These are phyloP conservation scores for Chlorella vulgaris DNA, from an alignment of 139 green algal genomes.

Conservation along the genomic window DNA sequence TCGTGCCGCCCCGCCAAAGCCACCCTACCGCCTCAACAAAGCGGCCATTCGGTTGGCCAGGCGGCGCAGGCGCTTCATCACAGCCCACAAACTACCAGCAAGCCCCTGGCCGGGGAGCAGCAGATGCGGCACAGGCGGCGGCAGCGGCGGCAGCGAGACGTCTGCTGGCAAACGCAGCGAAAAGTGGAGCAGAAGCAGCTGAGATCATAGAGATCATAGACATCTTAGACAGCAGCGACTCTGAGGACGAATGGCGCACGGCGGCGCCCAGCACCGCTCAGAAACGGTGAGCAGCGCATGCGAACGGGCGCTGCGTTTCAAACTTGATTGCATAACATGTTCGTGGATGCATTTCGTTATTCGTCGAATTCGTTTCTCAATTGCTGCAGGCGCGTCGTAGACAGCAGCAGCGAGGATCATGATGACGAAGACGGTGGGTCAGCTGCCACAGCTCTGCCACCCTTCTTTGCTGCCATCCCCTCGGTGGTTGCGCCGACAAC, in stretches of 20 bases:
- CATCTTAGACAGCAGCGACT: constrained; percentile 24
- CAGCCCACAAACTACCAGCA: too few species aligned
- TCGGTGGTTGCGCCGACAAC: not conserved
- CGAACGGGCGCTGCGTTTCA: too few species aligned
- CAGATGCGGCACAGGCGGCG: too few species aligned
- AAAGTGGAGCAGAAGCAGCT: not conserved
- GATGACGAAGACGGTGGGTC: not conserved
- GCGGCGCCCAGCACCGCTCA: constrained; percentile 2
- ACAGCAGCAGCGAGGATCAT: constrained; percentile 1
- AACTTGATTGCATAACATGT: too few species aligned
- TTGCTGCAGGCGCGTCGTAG: constrained; percentile 19
- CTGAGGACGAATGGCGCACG: not conserved
- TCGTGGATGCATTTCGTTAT: too few species aligned
- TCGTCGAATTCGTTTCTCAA: too few species aligned
- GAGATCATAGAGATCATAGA: constrained; percentile 14
- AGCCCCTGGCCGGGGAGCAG: too few species aligned
- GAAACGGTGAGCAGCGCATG: constrained; percentile 1
- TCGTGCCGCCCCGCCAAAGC: not conserved
- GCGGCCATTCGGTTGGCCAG: too few species aligned
- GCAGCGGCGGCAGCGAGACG: too few species aligned
- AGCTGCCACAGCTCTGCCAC: not conserved
- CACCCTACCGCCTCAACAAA: not conserved
- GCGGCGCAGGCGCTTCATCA: too few species aligned
- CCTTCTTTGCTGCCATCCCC: constrained; percentile 26
- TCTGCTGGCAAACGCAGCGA: too few species aligned